Evolutionary conservation across 768 basidiomycete species (phyloP).

Genomic region (Lactarius quietus): DNA sequence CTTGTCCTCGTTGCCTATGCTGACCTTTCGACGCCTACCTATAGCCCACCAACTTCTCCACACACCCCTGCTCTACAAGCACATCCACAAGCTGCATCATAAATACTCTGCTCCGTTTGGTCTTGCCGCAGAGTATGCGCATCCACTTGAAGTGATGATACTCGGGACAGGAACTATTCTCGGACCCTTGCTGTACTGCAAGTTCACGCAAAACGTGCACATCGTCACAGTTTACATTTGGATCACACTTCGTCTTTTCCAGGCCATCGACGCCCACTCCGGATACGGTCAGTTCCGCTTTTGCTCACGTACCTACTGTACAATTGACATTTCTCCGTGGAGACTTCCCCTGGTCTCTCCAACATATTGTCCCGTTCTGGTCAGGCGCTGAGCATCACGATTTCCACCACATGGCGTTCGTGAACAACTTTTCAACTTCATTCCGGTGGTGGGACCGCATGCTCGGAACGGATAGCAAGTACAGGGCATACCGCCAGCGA

Average conservation of each 20-base stretch:
- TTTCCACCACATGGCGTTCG: constrained; percentile 97
- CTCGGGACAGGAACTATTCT: constrained; percentile 88
- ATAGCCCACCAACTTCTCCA: constrained; percentile 88
- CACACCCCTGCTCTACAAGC: constrained; percentile 77
- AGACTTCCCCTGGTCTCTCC: constrained; percentile 98
- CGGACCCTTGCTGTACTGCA: constrained; percentile 85
- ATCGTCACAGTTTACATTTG: constrained; percentile 91
- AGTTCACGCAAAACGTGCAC: constrained; percentile 73
- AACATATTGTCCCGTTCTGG: constrained; percentile 93
- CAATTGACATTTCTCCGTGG: background rate
- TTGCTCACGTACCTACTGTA: background rate
- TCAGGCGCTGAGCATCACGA: constrained; percentile 97
- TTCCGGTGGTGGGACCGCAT: constrained; percentile 93
- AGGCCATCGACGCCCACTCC: constrained; percentile 95
- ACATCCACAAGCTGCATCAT: constrained; percentile 98
- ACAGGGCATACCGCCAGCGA: constrained; percentile 71
- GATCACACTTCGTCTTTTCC: constrained; percentile 92
- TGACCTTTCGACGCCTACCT: constrained; percentile 19
- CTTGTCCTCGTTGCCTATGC: background rate
- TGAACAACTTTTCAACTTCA: constrained; percentile 89
- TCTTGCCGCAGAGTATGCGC: constrained; percentile 96
- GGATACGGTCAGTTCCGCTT: constrained; percentile 69
- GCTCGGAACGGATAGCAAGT: constrained; percentile 89
- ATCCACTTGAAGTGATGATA: constrained; percentile 94
- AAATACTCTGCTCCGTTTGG: constrained; percentile 97